Conservation (phyloP, 148 eudicot species). For the Cornus florida region DNA sequence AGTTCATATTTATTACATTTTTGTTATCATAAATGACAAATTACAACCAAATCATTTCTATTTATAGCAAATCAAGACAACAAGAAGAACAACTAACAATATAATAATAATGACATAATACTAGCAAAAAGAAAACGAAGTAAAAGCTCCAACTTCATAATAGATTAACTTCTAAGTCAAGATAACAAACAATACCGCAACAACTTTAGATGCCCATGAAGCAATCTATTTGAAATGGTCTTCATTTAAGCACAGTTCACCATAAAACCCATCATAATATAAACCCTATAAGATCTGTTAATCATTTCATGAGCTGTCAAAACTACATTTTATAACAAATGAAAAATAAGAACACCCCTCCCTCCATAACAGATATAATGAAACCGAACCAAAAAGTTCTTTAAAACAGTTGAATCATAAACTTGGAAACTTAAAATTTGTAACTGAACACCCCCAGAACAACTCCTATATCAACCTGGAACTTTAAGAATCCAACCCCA, state of each 20-base stretch:
- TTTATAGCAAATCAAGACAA: background rate
- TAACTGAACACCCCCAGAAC: too few species aligned
- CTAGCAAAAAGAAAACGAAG: background rate
- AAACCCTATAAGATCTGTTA: conserved; percentile 59
- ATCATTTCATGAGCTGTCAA: background rate
- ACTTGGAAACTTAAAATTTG: background rate
- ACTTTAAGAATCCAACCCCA: too few species aligned
- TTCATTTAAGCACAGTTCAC: conserved; percentile 84
- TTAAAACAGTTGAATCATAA: background rate
- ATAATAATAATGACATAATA: background rate
- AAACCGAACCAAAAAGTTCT: background rate
- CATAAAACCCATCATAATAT: conserved; percentile 95
- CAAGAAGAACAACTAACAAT: background rate
- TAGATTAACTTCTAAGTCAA: background rate
- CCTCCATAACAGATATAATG: background rate
- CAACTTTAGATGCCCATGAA: conserved; percentile 73
- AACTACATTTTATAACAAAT: background rate
- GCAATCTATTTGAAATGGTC: conserved; percentile 82
- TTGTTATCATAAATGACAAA: background rate
- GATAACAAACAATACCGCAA: conserved; percentile 47
- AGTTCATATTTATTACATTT: background rate
- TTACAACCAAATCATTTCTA: background rate
- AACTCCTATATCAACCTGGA: too few species aligned
- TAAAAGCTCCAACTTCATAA: background rate
- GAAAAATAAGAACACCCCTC: background rate